Base-by-base conservation (phyloP, 2,329 filamentous ascomycete genomes). In the Penicillium sp. region DNA sequence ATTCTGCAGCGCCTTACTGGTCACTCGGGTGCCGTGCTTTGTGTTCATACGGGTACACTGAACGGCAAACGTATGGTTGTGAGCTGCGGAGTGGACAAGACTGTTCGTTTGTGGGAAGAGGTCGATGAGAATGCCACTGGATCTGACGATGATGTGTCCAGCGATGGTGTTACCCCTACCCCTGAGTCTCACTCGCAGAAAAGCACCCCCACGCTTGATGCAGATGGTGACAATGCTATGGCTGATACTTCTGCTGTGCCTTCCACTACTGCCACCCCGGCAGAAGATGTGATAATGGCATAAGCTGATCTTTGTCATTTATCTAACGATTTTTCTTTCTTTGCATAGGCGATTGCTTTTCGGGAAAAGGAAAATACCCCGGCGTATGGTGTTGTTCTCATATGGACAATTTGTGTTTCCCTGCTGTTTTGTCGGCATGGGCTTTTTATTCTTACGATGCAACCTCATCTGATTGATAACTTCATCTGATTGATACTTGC, bases 1-100 rank as follows among this genome's bases (percentile, higher is more conserved):
- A 78, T 96, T 2, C 78, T 97, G 21, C 93, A 97, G 80, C 77
- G 79, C 21, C 70, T 86, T 10, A 75, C 81, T 27, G 80, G 81
- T 1, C 84, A 86, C 60, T 80, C 82, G 1, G 85, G 84, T 42
- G 80, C 82, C 4, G 82, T 89, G 6, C 72, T 88, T 37, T 79
- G 81, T 0, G 85, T 88, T 12, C 82, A 87, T 62, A 83, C 86
- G 7, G 84, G 84, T 68, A 78, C 79, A 27, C 78, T 77, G 10
- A 78, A 80, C 50, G 77, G 77, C 38, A 75, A 66, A 52, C 74
- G 74, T 19, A 62, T 82, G 21, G 77, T 89, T 42, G 86, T 83
- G 6, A 89, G 85, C 62, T 86, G 84, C 56, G 84, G 87, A 0
- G 61, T 86, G 40, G 87, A 89, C 69, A 79, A 80, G 61, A 86